Evolutionary conservation across 345 rosid species (phyloP).

Genomic region (Punica granatum): DNA sequence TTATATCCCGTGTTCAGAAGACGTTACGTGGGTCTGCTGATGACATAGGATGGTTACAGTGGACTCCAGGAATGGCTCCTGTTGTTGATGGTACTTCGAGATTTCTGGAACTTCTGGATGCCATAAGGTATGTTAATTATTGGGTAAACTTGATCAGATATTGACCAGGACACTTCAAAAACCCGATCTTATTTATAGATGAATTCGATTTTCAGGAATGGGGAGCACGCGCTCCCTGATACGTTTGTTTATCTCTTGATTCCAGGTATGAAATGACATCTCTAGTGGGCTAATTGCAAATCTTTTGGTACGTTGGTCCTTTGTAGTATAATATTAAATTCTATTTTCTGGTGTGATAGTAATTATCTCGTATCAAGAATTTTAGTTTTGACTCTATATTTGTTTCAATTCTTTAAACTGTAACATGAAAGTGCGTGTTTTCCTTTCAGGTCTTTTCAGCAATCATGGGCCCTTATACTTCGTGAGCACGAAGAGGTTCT

Average conservation of each 20-base stretch:
- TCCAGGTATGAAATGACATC: constrained; percentile 34
- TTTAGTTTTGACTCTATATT: background rate
- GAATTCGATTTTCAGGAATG: constrained; percentile 34
- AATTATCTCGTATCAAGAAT: background rate
- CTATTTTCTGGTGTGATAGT: background rate
- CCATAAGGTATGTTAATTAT: constrained; percentile 29
- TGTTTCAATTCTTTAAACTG: background rate
- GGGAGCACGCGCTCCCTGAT: constrained; percentile 50
- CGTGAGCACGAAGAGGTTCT: constrained; percentile 51
- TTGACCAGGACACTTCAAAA: background rate
- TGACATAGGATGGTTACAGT: constrained; percentile 72
- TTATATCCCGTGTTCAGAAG: constrained; percentile 41
- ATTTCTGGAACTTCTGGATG: constrained; percentile 51
- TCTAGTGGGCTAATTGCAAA: too few relatives aligned
- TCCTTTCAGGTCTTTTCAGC: constrained; percentile 58
- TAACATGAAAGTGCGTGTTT: background rate
- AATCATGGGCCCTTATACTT: constrained; percentile 66
- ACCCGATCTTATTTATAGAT: background rate
- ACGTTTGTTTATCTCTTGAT: constrained; percentile 56
- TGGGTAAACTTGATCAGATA: background rate
- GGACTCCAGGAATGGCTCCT: constrained; percentile 50
- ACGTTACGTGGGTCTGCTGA: constrained; percentile 54
- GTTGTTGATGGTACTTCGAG: constrained; percentile 48
- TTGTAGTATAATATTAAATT: background rate
- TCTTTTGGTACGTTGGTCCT: background rate